A percentile compares a stretch with the other conserved stretches of the same genome.
phyloP scores from a whole-genome alignment of 176 grass and related monocot species.

The Chrysopogon serrulatus region DNA sequence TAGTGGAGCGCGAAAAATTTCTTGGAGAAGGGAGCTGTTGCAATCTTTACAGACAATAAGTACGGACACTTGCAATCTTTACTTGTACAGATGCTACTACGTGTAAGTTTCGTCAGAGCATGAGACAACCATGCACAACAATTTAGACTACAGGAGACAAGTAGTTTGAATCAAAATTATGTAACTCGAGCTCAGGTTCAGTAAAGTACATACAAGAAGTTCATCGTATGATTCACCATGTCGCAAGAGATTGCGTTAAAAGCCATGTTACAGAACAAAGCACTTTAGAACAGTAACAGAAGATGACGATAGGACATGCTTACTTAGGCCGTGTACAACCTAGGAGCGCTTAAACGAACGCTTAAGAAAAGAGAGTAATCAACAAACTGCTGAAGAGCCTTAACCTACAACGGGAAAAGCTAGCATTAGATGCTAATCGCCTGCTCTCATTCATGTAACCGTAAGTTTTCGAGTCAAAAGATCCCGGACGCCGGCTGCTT shows the following conservation, averaged over 20 bases:
- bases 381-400: too few species aligned
- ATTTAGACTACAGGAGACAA: not conserved
- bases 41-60: slow-evolving; percentile 16
- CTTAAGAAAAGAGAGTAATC: too few species aligned
- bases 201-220: not conserved
- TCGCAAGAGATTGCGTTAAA: not conserved
- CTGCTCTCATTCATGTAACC: too few species aligned
- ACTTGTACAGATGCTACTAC: not conserved
- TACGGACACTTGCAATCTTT: slow-evolving; percentile 18
- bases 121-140: slow-evolving; percentile 9
- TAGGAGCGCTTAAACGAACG: too few species aligned
- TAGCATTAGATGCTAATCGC: too few species aligned
- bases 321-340: not conserved
- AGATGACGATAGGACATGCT: not conserved
- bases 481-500: too few species aligned
- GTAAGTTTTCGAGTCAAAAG: too few species aligned
- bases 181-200: not conserved
- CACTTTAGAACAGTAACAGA: not conserved
- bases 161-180: not conserved
- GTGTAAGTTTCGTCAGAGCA: slow-evolving; percentile 8
- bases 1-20: slow-evolving; percentile 11
- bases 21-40: slow-evolving; percentile 26
- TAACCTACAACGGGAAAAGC: too few species aligned
- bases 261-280: not conserved
- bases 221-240: not conserved